Percentiles rank a stretch among this genome's conserved stretches.
Conservation (phyloP, 1,284 basidiomycete species). For the Leccinum fallax region DNA sequence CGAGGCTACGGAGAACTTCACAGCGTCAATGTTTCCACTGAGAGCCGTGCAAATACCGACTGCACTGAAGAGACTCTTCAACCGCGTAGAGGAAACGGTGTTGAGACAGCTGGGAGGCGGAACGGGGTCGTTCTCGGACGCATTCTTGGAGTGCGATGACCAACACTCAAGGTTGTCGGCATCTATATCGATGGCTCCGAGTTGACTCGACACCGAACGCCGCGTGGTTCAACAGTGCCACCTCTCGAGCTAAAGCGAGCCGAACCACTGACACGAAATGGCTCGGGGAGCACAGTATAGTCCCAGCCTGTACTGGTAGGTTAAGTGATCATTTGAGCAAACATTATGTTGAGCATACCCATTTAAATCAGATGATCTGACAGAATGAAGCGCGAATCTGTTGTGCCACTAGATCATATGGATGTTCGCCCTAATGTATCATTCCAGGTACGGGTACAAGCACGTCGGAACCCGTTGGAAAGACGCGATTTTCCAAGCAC, state of each 20-base stretch:
- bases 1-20: conserved; percentile 24
- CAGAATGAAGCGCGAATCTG: conserved; percentile 49
- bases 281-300: conserved; percentile 50
- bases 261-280: conserved; percentile 47
- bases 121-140: conserved; percentile 17
- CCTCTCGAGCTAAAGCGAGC: conserved; percentile 60
- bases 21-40: conserved; percentile 7
- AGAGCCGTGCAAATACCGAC: conserved; percentile 22
- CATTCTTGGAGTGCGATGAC: conserved; percentile 18
- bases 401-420: conserved; percentile 37
- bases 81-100: conserved; percentile 22
- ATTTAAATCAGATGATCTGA: conserved; percentile 17
- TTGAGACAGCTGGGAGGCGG: conserved; percentile 17
- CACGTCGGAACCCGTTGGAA: conserved; percentile 57
- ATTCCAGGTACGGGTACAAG: conserved; percentile 67
- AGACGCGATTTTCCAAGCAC: conserved; percentile 62
- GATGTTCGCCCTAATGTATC: conserved; percentile 66
- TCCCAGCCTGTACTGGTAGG: no score
- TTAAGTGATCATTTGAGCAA: conserved; percentile 9
- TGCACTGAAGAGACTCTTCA: conserved; percentile 32
- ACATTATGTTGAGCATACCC: conserved; percentile 28
- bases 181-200: conserved; percentile 52
- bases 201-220: conserved; percentile 50
- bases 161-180: conserved; percentile 40
- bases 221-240: conserved; percentile 55